Evolutionary conservation across 495 filamentous ascomycete species (phyloP).

Genomic region (Xanthoparmelia taractica): DNA sequence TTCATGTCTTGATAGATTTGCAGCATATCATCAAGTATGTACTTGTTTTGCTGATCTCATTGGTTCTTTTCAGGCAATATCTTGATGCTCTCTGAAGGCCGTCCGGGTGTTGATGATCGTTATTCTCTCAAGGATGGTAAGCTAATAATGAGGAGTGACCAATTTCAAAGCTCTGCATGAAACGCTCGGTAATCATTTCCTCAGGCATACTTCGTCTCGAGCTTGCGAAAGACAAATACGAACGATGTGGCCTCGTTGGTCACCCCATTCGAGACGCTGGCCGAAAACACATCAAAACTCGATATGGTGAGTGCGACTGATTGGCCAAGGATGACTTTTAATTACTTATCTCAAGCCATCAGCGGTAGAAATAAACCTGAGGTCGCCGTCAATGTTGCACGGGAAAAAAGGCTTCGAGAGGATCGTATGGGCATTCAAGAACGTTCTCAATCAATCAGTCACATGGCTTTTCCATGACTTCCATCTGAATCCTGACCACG

Average conservation of each 20-base stretch:
- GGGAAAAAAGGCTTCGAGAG: slow-evolving; percentile 89
- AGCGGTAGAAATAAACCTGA: slow-evolving; percentile 80
- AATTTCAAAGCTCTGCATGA: not conserved
- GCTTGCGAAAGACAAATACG: slow-evolving; percentile 76
- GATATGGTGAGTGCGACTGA: slow-evolving; percentile 40
- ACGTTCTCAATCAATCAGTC: slow-evolving; percentile 62
- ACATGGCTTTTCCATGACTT: slow-evolving; percentile 79
- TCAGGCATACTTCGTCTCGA: slow-evolving; percentile 66
- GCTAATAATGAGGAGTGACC: not conserved
- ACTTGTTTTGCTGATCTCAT: not conserved
- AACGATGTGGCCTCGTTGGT: slow-evolving; percentile 75
- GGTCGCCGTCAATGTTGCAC: slow-evolving; percentile 72
- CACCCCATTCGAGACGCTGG: slow-evolving; percentile 54
- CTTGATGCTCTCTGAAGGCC: slow-evolving; percentile 85
- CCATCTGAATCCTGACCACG: slow-evolving; percentile 2
- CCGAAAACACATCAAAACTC: slow-evolving; percentile 52
- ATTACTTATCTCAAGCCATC: slow-evolving; percentile 14
- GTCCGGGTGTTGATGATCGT: slow-evolving; percentile 68
- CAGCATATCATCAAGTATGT: not conserved
- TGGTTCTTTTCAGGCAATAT: slow-evolving; percentile 56
- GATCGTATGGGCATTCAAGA: slow-evolving; percentile 75
- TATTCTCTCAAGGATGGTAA: slow-evolving; percentile 66
- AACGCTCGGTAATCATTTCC: not conserved
- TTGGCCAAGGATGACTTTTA: not conserved
- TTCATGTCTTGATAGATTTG: not conserved